Evolutionary conservation across 805 yeast genomes (phyloP).

Genomic region (Wickerhamomyces rabaulensis): DNA sequence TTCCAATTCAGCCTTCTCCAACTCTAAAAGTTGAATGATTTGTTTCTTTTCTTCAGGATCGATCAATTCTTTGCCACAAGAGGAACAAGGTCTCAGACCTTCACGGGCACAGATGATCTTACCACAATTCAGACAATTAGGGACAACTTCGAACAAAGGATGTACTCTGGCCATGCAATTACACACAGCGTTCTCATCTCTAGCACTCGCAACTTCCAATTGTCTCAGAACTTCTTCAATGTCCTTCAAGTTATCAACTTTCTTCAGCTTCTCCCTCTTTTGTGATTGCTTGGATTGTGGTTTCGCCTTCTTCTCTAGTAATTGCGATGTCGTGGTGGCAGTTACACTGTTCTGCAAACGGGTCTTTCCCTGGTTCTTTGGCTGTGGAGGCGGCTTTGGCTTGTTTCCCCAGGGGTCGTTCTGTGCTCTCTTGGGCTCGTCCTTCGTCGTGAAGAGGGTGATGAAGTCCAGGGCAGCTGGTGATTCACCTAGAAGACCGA

Average conservation of each 20-base stretch:
- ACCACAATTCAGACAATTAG: conserved; percentile 93
- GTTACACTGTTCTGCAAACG: conserved; percentile 19
- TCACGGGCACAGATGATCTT: conserved; percentile 87
- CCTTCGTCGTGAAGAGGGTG: conserved; percentile 32
- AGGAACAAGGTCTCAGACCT: conserved; percentile 87
- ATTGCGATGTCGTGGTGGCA: conserved; percentile 40
- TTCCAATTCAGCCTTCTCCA: conserved; percentile 45
- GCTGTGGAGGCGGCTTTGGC: conserved; percentile 2
- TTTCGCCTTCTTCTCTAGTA: conserved; percentile 36
- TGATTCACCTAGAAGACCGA: conserved; percentile 52
- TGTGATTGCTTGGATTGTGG: conserved; percentile 26
- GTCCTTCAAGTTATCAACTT: conserved; percentile 54
- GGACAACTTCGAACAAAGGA: conserved; percentile 83
- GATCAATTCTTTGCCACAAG: conserved; percentile 67
- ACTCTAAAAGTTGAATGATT: conserved; percentile 45
- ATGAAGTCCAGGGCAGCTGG: conserved; percentile 47
- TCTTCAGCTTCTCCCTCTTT: conserved; percentile 35
- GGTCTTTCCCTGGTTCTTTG: conserved; percentile 4
- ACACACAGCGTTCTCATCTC: conserved; percentile 38
- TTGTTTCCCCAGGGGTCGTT: conserved; percentile 13
- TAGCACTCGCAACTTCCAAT: conserved; percentile 35
- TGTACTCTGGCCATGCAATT: conserved; percentile 86
- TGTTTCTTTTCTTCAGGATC: conserved; percentile 54
- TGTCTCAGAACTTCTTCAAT: conserved; percentile 57
- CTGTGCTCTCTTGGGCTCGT: not conserved